Percentiles rank a stretch among this genome's conserved stretches.
Conservation (phyloP, 805 yeast genomes). For the Wickerhamomyces chambardii region DNA sequence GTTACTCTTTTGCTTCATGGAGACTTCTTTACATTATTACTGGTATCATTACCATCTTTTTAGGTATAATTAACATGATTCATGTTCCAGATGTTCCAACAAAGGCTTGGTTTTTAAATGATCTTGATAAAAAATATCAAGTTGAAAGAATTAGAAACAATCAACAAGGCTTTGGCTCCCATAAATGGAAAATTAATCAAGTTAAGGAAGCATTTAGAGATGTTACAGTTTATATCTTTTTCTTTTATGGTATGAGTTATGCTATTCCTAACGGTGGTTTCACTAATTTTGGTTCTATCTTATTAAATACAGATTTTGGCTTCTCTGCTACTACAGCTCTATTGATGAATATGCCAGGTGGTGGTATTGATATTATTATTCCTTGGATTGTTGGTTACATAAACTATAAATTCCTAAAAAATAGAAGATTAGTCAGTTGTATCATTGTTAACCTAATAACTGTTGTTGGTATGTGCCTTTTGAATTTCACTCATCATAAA, state of each 20-base stretch:
- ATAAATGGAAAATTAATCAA: slow-evolving; percentile 44
- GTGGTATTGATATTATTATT: slow-evolving; percentile 20
- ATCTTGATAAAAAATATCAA: slow-evolving; percentile 35
- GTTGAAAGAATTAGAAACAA: slow-evolving; percentile 45
- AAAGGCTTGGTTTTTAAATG: slow-evolving; percentile 35
- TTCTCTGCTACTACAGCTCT: slow-evolving; percentile 20
- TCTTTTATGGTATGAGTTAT: slow-evolving; percentile 28
- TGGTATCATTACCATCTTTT: slow-evolving; percentile 47
- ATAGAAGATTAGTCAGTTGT: slow-evolving; percentile 16
- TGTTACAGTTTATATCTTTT: slow-evolving; percentile 36
- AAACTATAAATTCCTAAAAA: slow-evolving; percentile 5
- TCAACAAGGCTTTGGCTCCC: slow-evolving; percentile 52
- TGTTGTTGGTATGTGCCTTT: slow-evolving; percentile 21
- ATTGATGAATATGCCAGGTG: slow-evolving; percentile 27
- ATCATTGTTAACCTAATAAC: slow-evolving; percentile 13
- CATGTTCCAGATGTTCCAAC: slow-evolving; percentile 54
- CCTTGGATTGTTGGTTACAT: slow-evolving; percentile 18
- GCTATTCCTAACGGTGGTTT: slow-evolving; percentile 47
- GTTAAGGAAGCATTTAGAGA: slow-evolving; percentile 42
- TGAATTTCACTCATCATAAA: slow-evolving; percentile 20
- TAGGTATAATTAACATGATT: slow-evolving; percentile 36
- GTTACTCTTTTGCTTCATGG: slow-evolving; percentile 45
- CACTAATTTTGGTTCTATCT: slow-evolving; percentile 15
- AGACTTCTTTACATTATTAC: slow-evolving; percentile 47
- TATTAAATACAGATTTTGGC: slow-evolving; percentile 16